Evolutionary conservation across 371 early-diverging fungal species (phyloP), one percentile per base, ranked within the genome.

Genomic region (Mucor mucedo): DNA sequence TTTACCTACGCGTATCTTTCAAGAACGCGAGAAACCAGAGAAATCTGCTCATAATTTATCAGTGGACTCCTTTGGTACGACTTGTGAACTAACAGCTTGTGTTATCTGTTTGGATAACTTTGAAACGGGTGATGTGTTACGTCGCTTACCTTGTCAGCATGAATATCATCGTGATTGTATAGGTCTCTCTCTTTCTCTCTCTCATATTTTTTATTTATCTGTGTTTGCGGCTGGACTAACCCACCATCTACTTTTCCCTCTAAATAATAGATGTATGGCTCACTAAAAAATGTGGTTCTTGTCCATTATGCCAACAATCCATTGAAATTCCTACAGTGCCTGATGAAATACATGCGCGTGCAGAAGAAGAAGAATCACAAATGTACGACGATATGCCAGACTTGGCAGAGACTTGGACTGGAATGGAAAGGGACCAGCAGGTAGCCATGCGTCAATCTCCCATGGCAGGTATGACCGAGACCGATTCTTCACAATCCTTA

Each of bases 131-230:
- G 89, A 91, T 32, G 54, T 58, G 6, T 60, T 94, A 27, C 78
- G 93, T 5, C 60, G 75, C 30, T 79, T 95, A 3, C 84, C 85
- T 4, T 95, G 95, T 70, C 69, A 74, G 2, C 95, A 95, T 71
- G 84, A 82, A 55, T 95, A 89, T 71, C 95, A 94, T 61, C 71
- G 80, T 8, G 86, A 87, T 27, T 95, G 95, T 73, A 84, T 95
- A 52, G 93, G 52, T 52, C 30, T 32, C 9, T 52, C 6, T 35
- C 35, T 35, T 1, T 35, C 21, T 21, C 21, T 21, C 21, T 21
- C 1, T 0, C 1, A 21, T 21, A 21, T 21, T 21, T 21, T 21
- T 21, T 21, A 21, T 21, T 21, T 21, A 21, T 21, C 21, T 21
- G 21, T 21, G 21, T 21, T 21, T 21, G 21, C 21, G 21, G 21